Evolutionary conservation across 148 eudicot genomes (phyloP), one percentile per base, ranked within the genome.

Genomic region (Chenopodium album): DNA sequence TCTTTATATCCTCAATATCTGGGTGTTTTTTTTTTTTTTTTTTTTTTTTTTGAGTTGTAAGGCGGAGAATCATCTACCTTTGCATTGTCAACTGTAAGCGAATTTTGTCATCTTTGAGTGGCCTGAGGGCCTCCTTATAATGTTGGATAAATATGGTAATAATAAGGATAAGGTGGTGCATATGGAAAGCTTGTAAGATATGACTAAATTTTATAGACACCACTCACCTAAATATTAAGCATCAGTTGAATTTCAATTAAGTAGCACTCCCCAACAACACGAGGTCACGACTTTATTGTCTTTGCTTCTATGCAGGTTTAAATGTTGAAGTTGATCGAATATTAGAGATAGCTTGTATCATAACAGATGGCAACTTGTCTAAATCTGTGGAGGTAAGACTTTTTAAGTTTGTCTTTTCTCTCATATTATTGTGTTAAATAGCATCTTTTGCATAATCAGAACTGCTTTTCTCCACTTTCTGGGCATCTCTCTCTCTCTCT

Each of bases 311-410:
- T 89, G 86, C 89, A 95, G 98, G 98, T 83, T 82, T 95, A 75
- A 80, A 92, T 85, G 80, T 89, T 81, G 98, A 95, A 89, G 87
- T 86, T 78, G 98, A 95, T 87, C 87, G 97, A 82, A 92, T 95
- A 77, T 46, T 95, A 85, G 98, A 95, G 88, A 95, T 95, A 76
- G 98, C 98, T 64, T 95, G 98, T 82, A 81, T 95, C 44, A 87
- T 95, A 73, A 93, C 98, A 2, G 92, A 95, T 88, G 98, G 98
- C 76, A 91, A 75, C 77, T 87, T 95, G 87, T 91, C 89, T 72
- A 89, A 91, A 83, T 87, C 87, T 52, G 88, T 93, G 73, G 98
- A 95, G 98, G 98, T 95, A 85, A 80, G 84, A 28, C 16, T 50
- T 73, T 52, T 3, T 54, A 52, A 44, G 32, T 32, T 83, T 48